Evolutionary conservation across 2,329 filamentous ascomycete species (phyloP), one percentile per base, ranked within the genome.

Genomic region (Aspergillus sp.): DNA sequence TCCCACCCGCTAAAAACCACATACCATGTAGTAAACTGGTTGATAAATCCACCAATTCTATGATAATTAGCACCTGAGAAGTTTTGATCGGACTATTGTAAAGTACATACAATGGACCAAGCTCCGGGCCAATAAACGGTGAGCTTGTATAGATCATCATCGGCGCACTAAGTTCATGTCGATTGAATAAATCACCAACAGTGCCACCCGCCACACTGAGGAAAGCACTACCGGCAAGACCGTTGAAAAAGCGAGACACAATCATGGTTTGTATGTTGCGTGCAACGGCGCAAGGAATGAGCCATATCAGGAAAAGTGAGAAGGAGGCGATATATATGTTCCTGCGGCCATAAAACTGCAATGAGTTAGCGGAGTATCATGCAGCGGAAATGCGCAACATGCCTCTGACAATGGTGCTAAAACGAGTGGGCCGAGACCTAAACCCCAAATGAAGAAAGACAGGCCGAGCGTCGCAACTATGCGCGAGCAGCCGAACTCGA

Each of bases 221-320:
- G 60, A 86, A 85, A 2, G 83, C 83, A 61, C 79, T 81, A 21
- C 76, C 77, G 23, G 74, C 68, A 17, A 79, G 58, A 11, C 76
- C 77, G 61, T 73, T 74, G 60, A 97, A 82, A 72, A 96, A 96
- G 6, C 93, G 86, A 15, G 83, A 82, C 14, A 96, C 77, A 52
- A 96, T 77, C 79, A 96, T 86, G 5, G 91, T 95, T 64, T 86
- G 77, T n/a, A 93, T 89, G 68, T 96, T 96, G 55, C 80, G 78
- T n/a, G 90, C 89, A 19, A 93, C 86, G 1, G 91, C 91, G 62
- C 88, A 90, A 0, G 91, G 91, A 51, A 96, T 85, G 57, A 95
- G 77, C 84, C 89, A 96, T 61, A 96, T 83, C 49, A 92, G 67
- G 72, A 93, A 96, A 64, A 90, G 82, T 3, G 81, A 71, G 74